A percentile compares a stretch with the other conserved stretches of the same genome.
These are phyloP conservation scores for Microcera coccophila DNA, from an alignment of 2,329 filamentous ascomycete species.

Conservation along the genomic window DNA sequence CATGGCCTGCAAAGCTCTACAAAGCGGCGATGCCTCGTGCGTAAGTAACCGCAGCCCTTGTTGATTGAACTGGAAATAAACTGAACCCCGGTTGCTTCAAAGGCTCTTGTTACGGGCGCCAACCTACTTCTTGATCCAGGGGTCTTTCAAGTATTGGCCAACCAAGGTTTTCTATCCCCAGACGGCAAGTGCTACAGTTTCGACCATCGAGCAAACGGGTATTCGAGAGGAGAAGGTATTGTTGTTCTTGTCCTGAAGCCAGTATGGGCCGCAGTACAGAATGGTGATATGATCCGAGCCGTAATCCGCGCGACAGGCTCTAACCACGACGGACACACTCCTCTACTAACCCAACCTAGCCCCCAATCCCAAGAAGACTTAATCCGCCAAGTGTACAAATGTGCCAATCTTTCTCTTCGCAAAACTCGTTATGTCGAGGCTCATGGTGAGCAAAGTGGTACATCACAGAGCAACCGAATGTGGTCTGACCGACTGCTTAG, in stretches of 20 bases:
- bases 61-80: not conserved
- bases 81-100: not conserved
- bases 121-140: conserved; percentile 19
- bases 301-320: conserved; percentile 28
- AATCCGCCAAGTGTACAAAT: conserved; percentile 28
- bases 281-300: conserved; percentile 37
- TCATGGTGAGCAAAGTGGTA: conserved; percentile 16
- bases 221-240: conserved; percentile 27
- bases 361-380: conserved; percentile 15
- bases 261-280: conserved; percentile 42
- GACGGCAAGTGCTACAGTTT: conserved; percentile 31
- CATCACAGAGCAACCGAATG: not conserved
- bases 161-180: conserved; percentile 44
- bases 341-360: conserved; percentile 34
- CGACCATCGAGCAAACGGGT: conserved; percentile 31
- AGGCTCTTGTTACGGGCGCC: conserved; percentile 16
- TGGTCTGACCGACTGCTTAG: not conserved
- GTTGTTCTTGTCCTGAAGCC: conserved; percentile 47
- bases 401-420: conserved; percentile 23
- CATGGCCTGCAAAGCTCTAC: conserved; percentile 28
- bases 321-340: conserved; percentile 40
- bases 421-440: conserved; percentile 32
- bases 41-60: not conserved
- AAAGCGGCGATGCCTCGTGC: conserved; percentile 20
- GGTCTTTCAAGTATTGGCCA: conserved; percentile 11